Evolutionary conservation across 176 grass and related monocot genomes (phyloP), one percentile per base, ranked within the genome.

Genomic region (Chloris gayana): DNA sequence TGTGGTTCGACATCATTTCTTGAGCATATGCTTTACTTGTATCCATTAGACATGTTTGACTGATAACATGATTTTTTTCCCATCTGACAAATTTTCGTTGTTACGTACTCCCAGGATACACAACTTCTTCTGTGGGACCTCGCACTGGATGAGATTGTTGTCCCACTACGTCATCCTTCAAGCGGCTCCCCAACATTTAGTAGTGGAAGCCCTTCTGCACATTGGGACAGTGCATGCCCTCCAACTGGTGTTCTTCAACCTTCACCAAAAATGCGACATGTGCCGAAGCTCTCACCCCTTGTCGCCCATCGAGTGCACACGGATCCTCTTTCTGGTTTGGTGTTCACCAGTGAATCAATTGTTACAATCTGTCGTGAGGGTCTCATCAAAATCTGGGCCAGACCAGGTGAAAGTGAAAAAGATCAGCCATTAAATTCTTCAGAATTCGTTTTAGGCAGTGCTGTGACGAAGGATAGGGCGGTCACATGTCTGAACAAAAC

Each of bases 61-160:
- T 54, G 22, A 22, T 75, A 5, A 69, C 47, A 49, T 34, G 64
- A 3, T 45, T 42, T 46, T 84, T 84, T 80, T 2, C 54, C 29
- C 81, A 39, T 15, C 4, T 7, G 7, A 45, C 76, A 24, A 38
- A 19, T 47, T 89, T 64, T 31, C 7, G 15, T 18, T 56, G 33
- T 81, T 63, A 9, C 54, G n/a, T 80, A 22, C 21, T 85, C 13
- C 25, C 60, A 99, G 96, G 93, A 99, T 64, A 91, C 93, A 7
- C 97, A 95, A 57, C 82, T 99, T 30, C 91, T 95, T 49, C 73
- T 96, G 44, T 99, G 93, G 93, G 97, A 95, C 47, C 70, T 99
- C 64, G 90, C 85, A 24, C 84, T 95, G 85, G 97, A 99, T 82
- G 97, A 99, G 82, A 99, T 99, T 86, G 97, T 85, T 33, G 91